Conservation (phyloP, 2,329 filamentous ascomycete species). For the Cladosporium sp. region DNA sequence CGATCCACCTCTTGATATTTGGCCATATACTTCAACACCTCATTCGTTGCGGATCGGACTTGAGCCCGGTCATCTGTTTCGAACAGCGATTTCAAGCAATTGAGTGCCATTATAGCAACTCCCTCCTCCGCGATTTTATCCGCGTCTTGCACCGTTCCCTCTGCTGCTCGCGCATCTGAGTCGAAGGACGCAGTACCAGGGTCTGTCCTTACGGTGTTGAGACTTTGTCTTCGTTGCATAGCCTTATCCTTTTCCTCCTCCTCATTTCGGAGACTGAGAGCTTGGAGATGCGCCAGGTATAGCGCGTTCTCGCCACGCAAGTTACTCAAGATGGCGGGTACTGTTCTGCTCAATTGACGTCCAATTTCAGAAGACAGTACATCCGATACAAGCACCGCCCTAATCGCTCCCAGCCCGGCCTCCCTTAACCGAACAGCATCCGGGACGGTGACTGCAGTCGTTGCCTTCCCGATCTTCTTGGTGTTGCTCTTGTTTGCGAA, state of each 20-base stretch:
- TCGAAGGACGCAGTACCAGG: constrained; percentile 27
- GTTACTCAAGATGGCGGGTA: constrained; percentile 84
- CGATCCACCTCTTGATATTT: constrained; percentile 21
- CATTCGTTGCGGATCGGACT: constrained; percentile 69
- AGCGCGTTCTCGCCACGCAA: constrained; percentile 71
- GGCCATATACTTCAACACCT: constrained; percentile 69
- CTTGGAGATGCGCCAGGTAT: constrained; percentile 64
- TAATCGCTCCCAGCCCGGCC: constrained; percentile 64
- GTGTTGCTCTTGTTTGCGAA: constrained; percentile 64
- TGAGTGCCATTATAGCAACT: constrained; percentile 75
- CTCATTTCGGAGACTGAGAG: constrained; percentile 64
- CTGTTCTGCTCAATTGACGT: constrained; percentile 70
- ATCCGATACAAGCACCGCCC: constrained; percentile 74
- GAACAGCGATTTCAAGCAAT: constrained; percentile 84
- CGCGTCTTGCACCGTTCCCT: constrained; percentile 77
- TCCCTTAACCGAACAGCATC: constrained; percentile 63
- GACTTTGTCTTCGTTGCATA: constrained; percentile 67
- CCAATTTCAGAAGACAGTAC: constrained; percentile 70
- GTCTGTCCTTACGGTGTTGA: constrained; percentile 67
- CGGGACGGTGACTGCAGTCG: constrained; percentile 51
- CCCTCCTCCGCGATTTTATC: constrained; percentile 88
- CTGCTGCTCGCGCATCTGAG: constrained; percentile 62
- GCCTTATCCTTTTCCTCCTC: constrained; percentile 64
- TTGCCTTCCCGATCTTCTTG: constrained; percentile 31
- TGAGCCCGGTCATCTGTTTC: constrained; percentile 76